These are phyloP conservation scores for Zygosaccharomyces gambellarensis DNA, from an alignment of 805 yeast species.

Conservation along the genomic window DNA sequence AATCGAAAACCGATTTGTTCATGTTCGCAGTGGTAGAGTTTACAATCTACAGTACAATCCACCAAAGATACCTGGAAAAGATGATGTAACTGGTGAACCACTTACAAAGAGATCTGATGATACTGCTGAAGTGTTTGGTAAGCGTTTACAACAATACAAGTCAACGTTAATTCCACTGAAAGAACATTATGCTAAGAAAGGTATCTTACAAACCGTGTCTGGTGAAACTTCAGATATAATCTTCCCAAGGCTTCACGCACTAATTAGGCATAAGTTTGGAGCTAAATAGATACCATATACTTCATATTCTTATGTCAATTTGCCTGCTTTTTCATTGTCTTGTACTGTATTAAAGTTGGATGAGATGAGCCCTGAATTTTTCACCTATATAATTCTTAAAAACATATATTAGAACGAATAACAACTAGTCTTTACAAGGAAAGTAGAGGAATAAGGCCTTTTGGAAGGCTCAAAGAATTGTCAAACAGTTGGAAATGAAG, in stretches of 20 bases:
- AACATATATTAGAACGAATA: neutral
- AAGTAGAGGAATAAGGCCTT: neutral
- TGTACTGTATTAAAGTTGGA: neutral
- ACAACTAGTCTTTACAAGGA: neutral
- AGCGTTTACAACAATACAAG: slow-evolving; percentile 60
- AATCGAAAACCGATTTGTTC: slow-evolving; percentile 82
- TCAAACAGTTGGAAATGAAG: slow-evolving; percentile 37
- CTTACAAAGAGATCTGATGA: slow-evolving; percentile 79
- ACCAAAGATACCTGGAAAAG: slow-evolving; percentile 74
- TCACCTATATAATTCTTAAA: neutral
- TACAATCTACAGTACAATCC: slow-evolving; percentile 86
- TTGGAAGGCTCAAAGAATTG: neutral
- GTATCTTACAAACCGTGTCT: slow-evolving; percentile 50
- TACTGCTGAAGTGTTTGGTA: slow-evolving; percentile 63
- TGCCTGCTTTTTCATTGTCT: neutral
- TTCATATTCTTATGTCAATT: neutral
- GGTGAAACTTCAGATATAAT: slow-evolving; percentile 85
- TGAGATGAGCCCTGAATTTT: neutral
- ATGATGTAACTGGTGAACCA: slow-evolving; percentile 87
- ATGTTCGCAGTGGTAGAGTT: slow-evolving; percentile 76
- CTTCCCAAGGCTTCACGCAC: slow-evolving; percentile 58
- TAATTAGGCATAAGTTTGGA: slow-evolving; percentile 36
- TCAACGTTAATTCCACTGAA: slow-evolving; percentile 58
- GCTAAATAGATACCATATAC: neutral
- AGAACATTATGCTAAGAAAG: slow-evolving; percentile 49